phyloP scores from a whole-genome alignment of 2,329 filamentous ascomycete species.

The Pochonia chlamydosporia region DNA sequence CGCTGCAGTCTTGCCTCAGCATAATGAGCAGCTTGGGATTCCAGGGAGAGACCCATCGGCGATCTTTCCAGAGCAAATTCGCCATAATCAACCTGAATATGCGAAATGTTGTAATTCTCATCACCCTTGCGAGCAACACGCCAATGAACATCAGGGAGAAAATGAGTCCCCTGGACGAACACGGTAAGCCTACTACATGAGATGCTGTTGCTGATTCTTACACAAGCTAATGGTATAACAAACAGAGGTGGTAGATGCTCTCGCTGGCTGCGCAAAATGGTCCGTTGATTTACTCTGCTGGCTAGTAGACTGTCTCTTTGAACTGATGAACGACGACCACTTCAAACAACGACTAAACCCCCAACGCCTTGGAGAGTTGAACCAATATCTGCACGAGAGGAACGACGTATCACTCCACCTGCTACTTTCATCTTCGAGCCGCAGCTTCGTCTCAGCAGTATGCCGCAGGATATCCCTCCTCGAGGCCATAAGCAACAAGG shows the following conservation, averaged over 20 bases:
- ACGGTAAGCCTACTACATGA: conserved; percentile 21
- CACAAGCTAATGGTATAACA: background rate
- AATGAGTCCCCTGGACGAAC: conserved; percentile 57
- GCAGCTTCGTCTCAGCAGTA: conserved; percentile 64
- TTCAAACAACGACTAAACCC: conserved; percentile 46
- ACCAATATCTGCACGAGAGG: conserved; percentile 44
- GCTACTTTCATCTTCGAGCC: conserved; percentile 67
- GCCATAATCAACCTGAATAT: conserved; percentile 70
- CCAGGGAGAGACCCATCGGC: conserved; percentile 53
- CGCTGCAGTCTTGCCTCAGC: conserved; percentile 70
- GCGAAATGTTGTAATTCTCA: conserved; percentile 62
- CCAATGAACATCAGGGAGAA: conserved; percentile 49
- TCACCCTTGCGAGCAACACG: conserved; percentile 57
- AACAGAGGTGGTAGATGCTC: conserved; percentile 63
- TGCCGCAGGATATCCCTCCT: conserved; percentile 59
- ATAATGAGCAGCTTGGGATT: conserved; percentile 76
- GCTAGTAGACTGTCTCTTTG: conserved; percentile 54
- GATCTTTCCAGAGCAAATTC: conserved; percentile 66
- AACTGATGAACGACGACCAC: conserved; percentile 44
- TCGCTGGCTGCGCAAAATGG: conserved; percentile 76
- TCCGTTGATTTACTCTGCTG: conserved; percentile 63
- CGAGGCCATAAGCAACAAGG: conserved; percentile 40
- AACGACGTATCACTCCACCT: conserved; percentile 57
- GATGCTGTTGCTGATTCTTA: conserved; percentile 9
- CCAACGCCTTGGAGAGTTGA: conserved; percentile 42